A percentile compares a stretch with the other conserved stretches of the same genome.
Conservation (phyloP, 495 filamentous ascomycete genomes). For the Podospora bellae-mahoneyi region DNA sequence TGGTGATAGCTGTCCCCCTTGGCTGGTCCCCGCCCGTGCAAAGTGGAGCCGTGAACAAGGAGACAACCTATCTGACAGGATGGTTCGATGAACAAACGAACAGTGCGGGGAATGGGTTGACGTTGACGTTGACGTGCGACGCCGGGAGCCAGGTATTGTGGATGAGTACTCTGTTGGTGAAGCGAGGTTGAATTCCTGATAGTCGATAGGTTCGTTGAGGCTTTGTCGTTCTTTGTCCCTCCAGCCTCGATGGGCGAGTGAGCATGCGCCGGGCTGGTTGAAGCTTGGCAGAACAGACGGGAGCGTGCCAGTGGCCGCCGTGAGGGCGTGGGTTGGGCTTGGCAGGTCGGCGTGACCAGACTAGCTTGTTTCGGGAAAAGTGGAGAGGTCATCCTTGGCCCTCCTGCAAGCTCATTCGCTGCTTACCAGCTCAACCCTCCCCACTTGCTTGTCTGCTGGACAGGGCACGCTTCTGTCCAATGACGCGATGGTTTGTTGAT, state of each 20-base stretch:
- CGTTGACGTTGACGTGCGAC: neutral
- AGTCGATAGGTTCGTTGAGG: neutral
- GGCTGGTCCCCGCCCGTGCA: conserved; percentile 13
- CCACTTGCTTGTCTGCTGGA: conserved; percentile 5
- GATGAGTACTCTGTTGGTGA: neutral
- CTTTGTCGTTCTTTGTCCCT: conserved; percentile 19
- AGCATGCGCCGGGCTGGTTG: conserved; percentile 2
- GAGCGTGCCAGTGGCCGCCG: conserved; percentile 8
- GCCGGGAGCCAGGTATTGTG: neutral
- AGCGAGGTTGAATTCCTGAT: no score
- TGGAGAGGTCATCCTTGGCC: neutral
- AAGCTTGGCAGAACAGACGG: neutral
- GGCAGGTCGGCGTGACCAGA: conserved; percentile 8
- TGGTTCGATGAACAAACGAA: conserved; percentile 3
- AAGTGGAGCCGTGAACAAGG: conserved; percentile 15
- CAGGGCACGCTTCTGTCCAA: conserved; percentile 6
- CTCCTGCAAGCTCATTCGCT: neutral
- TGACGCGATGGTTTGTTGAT: conserved; percentile 5
- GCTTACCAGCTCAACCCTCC: neutral
- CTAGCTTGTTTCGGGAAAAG: conserved; percentile 1
- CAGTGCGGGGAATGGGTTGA: conserved; percentile 4
- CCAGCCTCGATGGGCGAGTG: neutral
- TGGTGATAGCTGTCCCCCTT: conserved; percentile 8
- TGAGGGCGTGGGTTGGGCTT: neutral
- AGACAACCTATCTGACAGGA: conserved; percentile 9